A percentile compares a stretch with the other conserved stretches of the same genome.
phyloP scores from a whole-genome alignment of 78 protist species.

The Dictyostelium capitatum region DNA sequence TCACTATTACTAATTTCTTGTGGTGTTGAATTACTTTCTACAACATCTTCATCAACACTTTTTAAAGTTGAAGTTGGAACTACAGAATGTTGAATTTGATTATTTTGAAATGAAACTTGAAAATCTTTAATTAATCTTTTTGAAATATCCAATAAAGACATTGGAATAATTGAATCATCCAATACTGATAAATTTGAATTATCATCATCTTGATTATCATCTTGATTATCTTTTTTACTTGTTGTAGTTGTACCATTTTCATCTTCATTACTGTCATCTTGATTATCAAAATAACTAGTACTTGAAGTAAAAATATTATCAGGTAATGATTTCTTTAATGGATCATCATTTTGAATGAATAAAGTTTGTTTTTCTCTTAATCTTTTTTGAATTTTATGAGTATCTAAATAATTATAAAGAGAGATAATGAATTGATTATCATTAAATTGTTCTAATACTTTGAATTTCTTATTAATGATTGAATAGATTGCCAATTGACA shows the following conservation, averaged over 20 bases:
- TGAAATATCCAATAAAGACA: constrained; percentile 71
- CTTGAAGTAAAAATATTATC: constrained; percentile 16
- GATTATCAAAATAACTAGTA: background rate
- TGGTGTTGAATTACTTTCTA: too few relatives aligned
- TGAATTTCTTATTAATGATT: constrained; percentile 37
- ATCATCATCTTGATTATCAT: constrained; percentile 26
- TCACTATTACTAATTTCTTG: background rate
- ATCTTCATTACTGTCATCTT: background rate
- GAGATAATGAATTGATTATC: constrained; percentile 16
- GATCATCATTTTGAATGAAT: constrained; percentile 78
- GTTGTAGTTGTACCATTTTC: background rate
- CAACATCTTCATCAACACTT: background rate
- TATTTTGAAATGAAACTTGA: constrained; percentile 56
- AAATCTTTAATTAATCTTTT: constrained; percentile 72
- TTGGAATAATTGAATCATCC: constrained; percentile 71
- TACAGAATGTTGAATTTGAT: background rate
- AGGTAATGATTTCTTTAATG: constrained; percentile 35
- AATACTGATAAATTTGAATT: constrained; percentile 4
- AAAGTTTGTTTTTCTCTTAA: constrained; percentile 75
- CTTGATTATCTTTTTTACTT: background rate
- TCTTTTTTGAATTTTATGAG: constrained; percentile 33
- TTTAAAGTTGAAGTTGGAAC: background rate
- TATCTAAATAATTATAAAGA: constrained; percentile 52
- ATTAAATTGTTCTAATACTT: constrained; percentile 46
- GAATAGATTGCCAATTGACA: constrained; percentile 65